These are phyloP conservation scores for Sisymbrium altissimum DNA, from an alignment of 345 rosid species.

Conservation along the genomic window DNA sequence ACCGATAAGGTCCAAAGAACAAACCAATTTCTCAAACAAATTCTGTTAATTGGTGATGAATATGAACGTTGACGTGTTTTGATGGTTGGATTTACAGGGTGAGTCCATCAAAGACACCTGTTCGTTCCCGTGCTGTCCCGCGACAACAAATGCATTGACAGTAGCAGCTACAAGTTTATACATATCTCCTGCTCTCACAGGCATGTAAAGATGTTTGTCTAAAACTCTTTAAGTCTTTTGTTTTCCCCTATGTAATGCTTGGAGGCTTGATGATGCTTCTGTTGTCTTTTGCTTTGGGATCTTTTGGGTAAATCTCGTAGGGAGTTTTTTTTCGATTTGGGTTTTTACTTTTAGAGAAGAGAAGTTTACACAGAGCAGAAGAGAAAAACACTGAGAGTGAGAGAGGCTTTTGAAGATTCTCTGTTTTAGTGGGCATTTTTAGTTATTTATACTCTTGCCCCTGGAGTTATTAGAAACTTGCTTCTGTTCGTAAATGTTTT, in stretches of 20 bases:
- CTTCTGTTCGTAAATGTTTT: conserved; percentile 21
- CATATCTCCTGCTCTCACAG: conserved; percentile 17
- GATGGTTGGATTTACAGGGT: conserved; percentile 23
- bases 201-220: conserved; percentile 34
- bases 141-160: conserved; percentile 24
- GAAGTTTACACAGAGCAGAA: conserved; percentile 13
- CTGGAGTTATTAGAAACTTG: conserved; percentile 15
- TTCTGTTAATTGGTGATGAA: background rate
- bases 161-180: conserved; percentile 12
- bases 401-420: conserved; percentile 17
- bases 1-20: conserved; percentile 69
- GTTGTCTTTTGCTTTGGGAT: conserved; percentile 20
- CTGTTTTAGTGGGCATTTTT: conserved; percentile 17
- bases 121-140: conserved; percentile 27
- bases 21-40: background rate
- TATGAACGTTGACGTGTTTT: background rate
- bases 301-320: conserved; percentile 21
- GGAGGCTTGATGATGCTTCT: conserved; percentile 31
- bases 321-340: conserved; percentile 3
- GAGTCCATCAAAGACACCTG: conserved; percentile 38
- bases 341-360: conserved; percentile 13
- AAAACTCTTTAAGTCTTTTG: conserved; percentile 17
- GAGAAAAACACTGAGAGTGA: background rate
- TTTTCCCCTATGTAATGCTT: conserved; percentile 17
- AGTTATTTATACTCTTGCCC: conserved; percentile 21